Base-by-base conservation (phyloP, 352 stramenopile species). In the Phytopythium helicoides region DNA sequence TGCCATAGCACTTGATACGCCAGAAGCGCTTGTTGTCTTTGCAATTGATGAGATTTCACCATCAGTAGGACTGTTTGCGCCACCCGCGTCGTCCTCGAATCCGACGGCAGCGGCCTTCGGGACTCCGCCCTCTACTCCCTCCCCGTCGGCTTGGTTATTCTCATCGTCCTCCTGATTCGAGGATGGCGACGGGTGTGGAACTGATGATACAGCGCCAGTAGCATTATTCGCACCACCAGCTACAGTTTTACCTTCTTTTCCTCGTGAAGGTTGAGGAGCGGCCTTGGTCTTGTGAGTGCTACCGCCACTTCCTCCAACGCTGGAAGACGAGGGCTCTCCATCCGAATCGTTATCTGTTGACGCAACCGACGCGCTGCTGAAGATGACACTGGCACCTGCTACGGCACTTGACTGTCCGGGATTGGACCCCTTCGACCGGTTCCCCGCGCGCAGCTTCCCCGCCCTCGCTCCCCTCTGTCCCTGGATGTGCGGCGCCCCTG, bases 321-420 rank as follows among this genome's bases (percentile, higher is more conserved):
- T 41, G 3, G 60, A 64, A 6, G 64, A 65, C 16, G 61, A 74
- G 14, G 54, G 63, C 16, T 84, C 74, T 14, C 34, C 72, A 25
- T 79, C 71, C 15, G 68, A 81, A 36, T 75, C 69, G 39, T 84
- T 73, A 19, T 89, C 73, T 0, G 85, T 61, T 6, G 81, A 92
- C 37, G 77, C 74, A 1, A 56, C 56, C 9, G 81, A 91, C 3
- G 67, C 57, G 18, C 60, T 79, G 54, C 67, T 85, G 31, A 82
- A 57, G 22, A 84, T 58, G 23, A 83, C 67, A 48, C 74, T 84
- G 6, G 78, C 76, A 1, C 77, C 73, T 12, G 66, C 56, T 44
- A 80, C 42, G 15, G 44, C 44, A 10, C 44, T 50, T 0, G 70
- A 79, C 6, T 50, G 68, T 3, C 67, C 62, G 1, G 57, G 36